These are phyloP conservation scores for Alternaria hordeiaustralica DNA, from an alignment of 2,329 filamentous ascomycete genomes.

Conservation along the genomic window DNA sequence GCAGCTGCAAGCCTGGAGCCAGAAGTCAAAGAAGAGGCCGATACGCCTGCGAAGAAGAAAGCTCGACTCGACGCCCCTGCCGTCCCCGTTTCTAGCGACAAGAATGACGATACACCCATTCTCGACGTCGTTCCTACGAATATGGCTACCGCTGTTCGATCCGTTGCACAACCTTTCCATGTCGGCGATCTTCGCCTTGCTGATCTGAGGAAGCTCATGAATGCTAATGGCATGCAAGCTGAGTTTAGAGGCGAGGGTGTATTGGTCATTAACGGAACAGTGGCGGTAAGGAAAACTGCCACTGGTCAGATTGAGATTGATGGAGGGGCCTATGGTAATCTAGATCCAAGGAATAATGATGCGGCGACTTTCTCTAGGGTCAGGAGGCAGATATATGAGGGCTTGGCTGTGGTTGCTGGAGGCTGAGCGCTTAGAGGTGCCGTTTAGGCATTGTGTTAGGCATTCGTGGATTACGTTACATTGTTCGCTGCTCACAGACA, in stretches of 20 bases:
- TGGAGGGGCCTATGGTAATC: slow-evolving; percentile 51
- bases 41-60: slow-evolving; percentile 60
- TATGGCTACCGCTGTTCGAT: slow-evolving; percentile 74
- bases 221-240: slow-evolving; percentile 77
- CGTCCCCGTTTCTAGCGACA: slow-evolving; percentile 55
- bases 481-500: neutral
- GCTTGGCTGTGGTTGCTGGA: slow-evolving; percentile 86
- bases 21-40: slow-evolving; percentile 49
- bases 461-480: neutral
- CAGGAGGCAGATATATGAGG: slow-evolving; percentile 90
- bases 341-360: slow-evolving; percentile 57
- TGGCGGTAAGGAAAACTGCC: slow-evolving; percentile 86
- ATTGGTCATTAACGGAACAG: slow-evolving; percentile 83
- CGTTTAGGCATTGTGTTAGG: too few relatives aligned
- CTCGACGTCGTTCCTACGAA: slow-evolving; percentile 66
- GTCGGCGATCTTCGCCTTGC: slow-evolving; percentile 91
- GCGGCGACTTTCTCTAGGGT: slow-evolving; percentile 80
- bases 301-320: slow-evolving; percentile 90
- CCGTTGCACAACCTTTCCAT: slow-evolving; percentile 85
- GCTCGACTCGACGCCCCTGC: slow-evolving; percentile 48
- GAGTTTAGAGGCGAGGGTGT: slow-evolving; percentile 95
- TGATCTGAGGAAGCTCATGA: slow-evolving; percentile 84
- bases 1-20: slow-evolving; percentile 56
- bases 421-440: neutral
- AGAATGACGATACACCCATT: slow-evolving; percentile 59